phyloP scores from a whole-genome alignment of 495 filamentous ascomycete genomes.

The Penicillium steckii region DNA sequence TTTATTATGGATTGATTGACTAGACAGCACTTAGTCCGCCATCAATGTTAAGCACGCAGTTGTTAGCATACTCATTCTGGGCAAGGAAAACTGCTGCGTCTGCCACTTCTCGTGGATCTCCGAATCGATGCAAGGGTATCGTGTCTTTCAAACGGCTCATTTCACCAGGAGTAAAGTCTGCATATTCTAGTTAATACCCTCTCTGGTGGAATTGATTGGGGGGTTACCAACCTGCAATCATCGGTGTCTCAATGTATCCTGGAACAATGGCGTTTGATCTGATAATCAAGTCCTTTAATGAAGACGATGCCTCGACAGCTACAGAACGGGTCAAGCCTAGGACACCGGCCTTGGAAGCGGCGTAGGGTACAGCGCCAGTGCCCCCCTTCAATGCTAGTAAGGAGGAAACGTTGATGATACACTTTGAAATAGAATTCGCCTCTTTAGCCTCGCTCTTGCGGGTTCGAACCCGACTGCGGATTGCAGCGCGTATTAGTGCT shows the following conservation, averaged over 20 bases:
- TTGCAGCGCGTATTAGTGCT: conserved; percentile 46
- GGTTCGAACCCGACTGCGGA: conserved; percentile 35
- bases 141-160: conserved; percentile 31
- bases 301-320: conserved; percentile 55
- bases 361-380: conserved; percentile 67
- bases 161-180: conserved; percentile 39
- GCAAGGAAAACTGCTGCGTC: conserved; percentile 77
- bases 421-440: conserved; percentile 33
- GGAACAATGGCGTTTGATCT: conserved; percentile 81
- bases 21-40: conserved; percentile 73
- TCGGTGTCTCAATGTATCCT: conserved; percentile 76
- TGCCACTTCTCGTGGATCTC: conserved; percentile 68
- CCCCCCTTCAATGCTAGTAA: conserved; percentile 64
- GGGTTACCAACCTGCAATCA: conserved; percentile 63
- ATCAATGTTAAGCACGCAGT: conserved; percentile 83
- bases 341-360: conserved; percentile 77
- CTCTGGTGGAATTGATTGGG: neutral
- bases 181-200: neutral
- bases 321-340: conserved; percentile 73
- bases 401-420: conserved; percentile 80
- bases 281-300: conserved; percentile 45
- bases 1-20: neutral
- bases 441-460: conserved; percentile 10
- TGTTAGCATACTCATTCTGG: conserved; percentile 77
- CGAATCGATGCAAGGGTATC: conserved; percentile 72